These are phyloP conservation scores for cucumber (Cucumis sativus) DNA, from an alignment of 306 rosid species.

Conservation along the genomic window DNA sequence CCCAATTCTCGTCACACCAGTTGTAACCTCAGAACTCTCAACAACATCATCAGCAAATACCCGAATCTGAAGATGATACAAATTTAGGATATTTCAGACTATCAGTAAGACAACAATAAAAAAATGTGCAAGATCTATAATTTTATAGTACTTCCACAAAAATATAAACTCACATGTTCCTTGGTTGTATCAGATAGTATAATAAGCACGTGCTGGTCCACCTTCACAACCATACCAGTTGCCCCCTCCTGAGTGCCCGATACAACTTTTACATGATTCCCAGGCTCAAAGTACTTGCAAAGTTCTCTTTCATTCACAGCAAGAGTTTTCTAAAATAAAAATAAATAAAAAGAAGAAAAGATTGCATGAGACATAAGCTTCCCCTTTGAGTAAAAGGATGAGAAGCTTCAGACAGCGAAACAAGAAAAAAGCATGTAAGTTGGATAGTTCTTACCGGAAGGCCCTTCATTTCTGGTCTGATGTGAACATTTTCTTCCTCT, in stretches of 20 bases:
- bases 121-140: background rate
- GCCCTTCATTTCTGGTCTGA: slow-evolving; percentile 79
- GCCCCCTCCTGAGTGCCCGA: slow-evolving; percentile 94
- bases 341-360: background rate
- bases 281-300: slow-evolving; percentile 92
- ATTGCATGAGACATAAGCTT: background rate
- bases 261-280: slow-evolving; percentile 95
- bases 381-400: background rate
- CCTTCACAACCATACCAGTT: slow-evolving; percentile 99
- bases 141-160: background rate
- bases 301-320: slow-evolving; percentile 84
- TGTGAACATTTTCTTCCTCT: slow-evolving; percentile 80
- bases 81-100: slow-evolving; percentile 10
- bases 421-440: background rate
- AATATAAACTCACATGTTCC: slow-evolving; percentile 67
- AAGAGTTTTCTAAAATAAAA: slow-evolving; percentile 48
- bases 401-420: background rate
- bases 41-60: slow-evolving; percentile 99
- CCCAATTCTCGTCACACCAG: slow-evolving; percentile 87
- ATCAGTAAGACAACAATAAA: slow-evolving; percentile 4
- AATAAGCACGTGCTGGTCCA: slow-evolving; percentile 87
- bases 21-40: slow-evolving; percentile 95
- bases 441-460: slow-evolving; percentile 59
- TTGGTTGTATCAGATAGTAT: slow-evolving; percentile 91
- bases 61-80: slow-evolving; percentile 49